These are phyloP conservation scores for Plasmodium inui DNA, from an alignment of 169 alveolate genomes.

Conservation along the genomic window DNA sequence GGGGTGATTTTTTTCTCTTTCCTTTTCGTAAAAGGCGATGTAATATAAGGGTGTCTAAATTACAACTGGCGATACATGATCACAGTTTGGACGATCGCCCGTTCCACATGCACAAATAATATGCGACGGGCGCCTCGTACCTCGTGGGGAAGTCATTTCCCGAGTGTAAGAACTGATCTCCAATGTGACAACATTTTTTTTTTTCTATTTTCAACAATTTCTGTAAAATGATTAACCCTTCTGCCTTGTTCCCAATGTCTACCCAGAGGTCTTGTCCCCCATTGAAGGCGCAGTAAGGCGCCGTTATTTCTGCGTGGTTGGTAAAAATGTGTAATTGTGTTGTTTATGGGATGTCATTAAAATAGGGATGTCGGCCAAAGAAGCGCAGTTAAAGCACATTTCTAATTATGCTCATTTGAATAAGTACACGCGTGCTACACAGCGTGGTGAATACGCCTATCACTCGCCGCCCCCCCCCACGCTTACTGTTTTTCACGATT, in stretches of 20 bases:
- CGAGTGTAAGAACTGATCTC: constrained; percentile 77
- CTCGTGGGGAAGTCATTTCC: constrained; percentile 81
- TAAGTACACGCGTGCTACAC: background rate
- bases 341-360: background rate
- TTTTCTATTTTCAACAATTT: constrained; percentile 43
- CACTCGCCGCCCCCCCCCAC: background rate
- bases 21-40: background rate
- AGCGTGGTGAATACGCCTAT: background rate
- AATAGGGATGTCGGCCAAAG: background rate
- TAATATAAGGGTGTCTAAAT: background rate
- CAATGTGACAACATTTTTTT: constrained; percentile 77
- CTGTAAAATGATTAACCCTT: constrained; percentile 77
- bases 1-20: background rate
- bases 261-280: constrained; percentile 83
- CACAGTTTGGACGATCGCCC: background rate
- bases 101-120: background rate
- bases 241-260: constrained; percentile 79
- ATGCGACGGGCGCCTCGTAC: constrained; percentile 11
- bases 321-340: background rate
- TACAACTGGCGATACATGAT: background rate
- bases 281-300: constrained; percentile 80
- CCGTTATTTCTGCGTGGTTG: constrained; percentile 29
- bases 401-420: background rate
- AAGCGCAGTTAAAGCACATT: background rate
- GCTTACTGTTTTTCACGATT: constrained; percentile 47